Evolutionary conservation across 352 stramenopile species (phyloP).

Genomic region (Globisporangium okanoganense): DNA sequence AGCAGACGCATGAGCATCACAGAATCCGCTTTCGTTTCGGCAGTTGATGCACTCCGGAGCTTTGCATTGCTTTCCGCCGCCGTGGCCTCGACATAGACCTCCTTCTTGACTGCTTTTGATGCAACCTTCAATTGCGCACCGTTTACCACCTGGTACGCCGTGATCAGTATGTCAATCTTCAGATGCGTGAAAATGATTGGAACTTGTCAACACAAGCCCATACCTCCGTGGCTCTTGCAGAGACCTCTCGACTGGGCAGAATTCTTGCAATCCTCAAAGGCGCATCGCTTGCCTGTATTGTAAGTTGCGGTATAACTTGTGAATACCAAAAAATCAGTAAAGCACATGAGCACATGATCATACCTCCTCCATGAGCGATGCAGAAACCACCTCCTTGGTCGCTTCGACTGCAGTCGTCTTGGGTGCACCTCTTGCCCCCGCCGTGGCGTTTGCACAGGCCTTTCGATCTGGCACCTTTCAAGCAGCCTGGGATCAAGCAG

Average conservation of each 20-base stretch:
- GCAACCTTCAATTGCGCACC: slow-evolving; percentile 51
- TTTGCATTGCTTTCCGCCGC: slow-evolving; percentile 32
- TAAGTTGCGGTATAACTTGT: no score
- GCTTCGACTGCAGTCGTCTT: slow-evolving; percentile 51
- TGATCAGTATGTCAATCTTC: neutral
- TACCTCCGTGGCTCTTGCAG: slow-evolving; percentile 86
- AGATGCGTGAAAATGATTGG: neutral
- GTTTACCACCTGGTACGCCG: slow-evolving; percentile 47
- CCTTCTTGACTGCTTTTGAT: slow-evolving; percentile 69
- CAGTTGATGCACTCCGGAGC: slow-evolving; percentile 22
- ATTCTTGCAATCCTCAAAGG: slow-evolving; percentile 61
- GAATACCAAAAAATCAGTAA: no score
- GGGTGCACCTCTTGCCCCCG: slow-evolving; percentile 72
- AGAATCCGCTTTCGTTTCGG: slow-evolving; percentile 26
- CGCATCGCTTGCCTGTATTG: slow-evolving; percentile 58
- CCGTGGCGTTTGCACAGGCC: slow-evolving; percentile 85
- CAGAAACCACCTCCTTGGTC: slow-evolving; percentile 85
- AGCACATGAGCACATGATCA: neutral
- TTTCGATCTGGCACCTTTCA: slow-evolving; percentile 71
- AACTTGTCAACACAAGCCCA: neutral
- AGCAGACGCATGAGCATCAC: slow-evolving; percentile 8
- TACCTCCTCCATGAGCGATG: slow-evolving; percentile 76
- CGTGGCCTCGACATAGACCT: slow-evolving; percentile 65
- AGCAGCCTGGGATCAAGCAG: slow-evolving; percentile 63
- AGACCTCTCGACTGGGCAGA: slow-evolving; percentile 76